Percentiles rank a stretch among this genome's conserved stretches.
Evolutionary conservation across 1,284 basidiomycete species (phyloP).

Genomic region (Afroboletus lepidellus): DNA sequence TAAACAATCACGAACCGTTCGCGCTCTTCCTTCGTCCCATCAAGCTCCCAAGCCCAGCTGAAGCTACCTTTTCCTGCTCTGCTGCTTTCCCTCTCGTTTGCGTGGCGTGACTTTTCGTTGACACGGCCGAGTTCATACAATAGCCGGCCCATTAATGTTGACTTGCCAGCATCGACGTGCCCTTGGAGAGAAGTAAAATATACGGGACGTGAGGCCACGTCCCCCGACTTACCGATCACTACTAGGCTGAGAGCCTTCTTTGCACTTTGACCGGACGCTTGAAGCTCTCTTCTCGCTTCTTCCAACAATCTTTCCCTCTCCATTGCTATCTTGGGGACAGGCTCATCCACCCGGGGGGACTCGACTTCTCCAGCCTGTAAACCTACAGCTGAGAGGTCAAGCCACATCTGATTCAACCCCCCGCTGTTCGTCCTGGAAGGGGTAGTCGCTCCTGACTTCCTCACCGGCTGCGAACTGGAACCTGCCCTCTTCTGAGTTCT

Average conservation of each 20-base stretch:
- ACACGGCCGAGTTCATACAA: conserved; percentile 89
- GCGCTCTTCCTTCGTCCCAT: conserved; percentile 91
- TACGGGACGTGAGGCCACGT: conserved; percentile 3
- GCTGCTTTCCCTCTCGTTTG: conserved; percentile 89
- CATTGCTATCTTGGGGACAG: conserved; percentile 63
- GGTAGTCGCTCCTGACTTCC: conserved; percentile 25
- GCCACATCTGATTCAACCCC: conserved; percentile 48
- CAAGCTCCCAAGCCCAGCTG: conserved; percentile 97
- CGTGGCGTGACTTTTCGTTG: conserved; percentile 79
- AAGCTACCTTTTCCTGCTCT: conserved; percentile 94
- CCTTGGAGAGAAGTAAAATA: conserved; percentile 42
- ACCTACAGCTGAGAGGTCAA: conserved; percentile 78
- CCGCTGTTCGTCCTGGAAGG: conserved; percentile 25
- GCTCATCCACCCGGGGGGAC: conserved; percentile 46
- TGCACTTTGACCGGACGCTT: conserved; percentile 50
- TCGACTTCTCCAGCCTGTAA: conserved; percentile 51
- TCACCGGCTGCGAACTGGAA: conserved; percentile 39
- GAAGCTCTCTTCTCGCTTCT: conserved; percentile 64
- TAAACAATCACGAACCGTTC: conserved; percentile 64
- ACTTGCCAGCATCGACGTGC: conserved; percentile 98
- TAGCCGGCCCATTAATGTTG: conserved; percentile 93
- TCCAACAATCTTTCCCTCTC: conserved; percentile 85
- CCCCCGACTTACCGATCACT: conserved; percentile 77
- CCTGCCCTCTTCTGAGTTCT: conserved; percentile 37
- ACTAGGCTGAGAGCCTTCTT: conserved; percentile 84